phyloP scores from a whole-genome alignment of 2,329 filamentous ascomycete genomes.

The Paracamarosporium sp. region DNA sequence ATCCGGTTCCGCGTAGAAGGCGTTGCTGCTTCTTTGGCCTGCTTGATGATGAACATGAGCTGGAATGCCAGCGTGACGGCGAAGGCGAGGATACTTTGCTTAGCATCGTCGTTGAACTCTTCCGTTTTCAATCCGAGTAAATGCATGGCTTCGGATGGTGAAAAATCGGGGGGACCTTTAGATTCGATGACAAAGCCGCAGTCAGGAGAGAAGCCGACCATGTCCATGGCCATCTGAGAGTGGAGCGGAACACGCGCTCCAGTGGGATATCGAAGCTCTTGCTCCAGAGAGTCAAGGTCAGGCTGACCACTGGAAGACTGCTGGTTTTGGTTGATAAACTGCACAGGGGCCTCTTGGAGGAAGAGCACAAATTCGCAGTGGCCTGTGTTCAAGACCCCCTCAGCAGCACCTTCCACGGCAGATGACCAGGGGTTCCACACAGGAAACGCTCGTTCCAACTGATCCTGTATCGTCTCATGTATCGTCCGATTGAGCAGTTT shows the following conservation, averaged over 20 bases:
- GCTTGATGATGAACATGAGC: conserved; percentile 63
- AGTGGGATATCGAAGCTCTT: conserved; percentile 65
- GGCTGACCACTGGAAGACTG: conserved; percentile 18
- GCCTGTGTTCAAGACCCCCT: conserved; percentile 68
- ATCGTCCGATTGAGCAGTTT: conserved; percentile 76
- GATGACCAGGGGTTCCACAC: conserved; percentile 77
- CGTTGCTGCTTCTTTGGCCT: conserved; percentile 70
- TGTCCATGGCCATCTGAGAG: conserved; percentile 64
- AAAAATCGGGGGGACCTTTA: conserved; percentile 63
- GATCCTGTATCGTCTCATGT: conserved; percentile 68
- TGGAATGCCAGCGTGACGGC: conserved; percentile 59
- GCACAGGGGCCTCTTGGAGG: conserved; percentile 72
- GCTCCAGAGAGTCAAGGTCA: conserved; percentile 60
- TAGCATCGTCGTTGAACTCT: conserved; percentile 58
- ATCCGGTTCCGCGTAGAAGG: conserved; percentile 69
- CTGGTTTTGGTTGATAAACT: conserved; percentile 27
- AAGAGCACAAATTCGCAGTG: conserved; percentile 92
- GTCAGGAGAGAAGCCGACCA: conserved; percentile 69
- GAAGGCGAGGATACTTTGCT: conserved; percentile 61
- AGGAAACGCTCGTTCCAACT: conserved; percentile 64
- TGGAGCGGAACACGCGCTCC: conserved; percentile 61
- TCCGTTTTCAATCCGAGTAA: conserved; percentile 65
- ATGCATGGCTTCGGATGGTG: conserved; percentile 59
- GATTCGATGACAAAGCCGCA: conserved; percentile 71
- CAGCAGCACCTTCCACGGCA: conserved; percentile 62